These are phyloP conservation scores for Brettanomyces nanus DNA, from an alignment of 805 yeast genomes.

Conservation along the genomic window DNA sequence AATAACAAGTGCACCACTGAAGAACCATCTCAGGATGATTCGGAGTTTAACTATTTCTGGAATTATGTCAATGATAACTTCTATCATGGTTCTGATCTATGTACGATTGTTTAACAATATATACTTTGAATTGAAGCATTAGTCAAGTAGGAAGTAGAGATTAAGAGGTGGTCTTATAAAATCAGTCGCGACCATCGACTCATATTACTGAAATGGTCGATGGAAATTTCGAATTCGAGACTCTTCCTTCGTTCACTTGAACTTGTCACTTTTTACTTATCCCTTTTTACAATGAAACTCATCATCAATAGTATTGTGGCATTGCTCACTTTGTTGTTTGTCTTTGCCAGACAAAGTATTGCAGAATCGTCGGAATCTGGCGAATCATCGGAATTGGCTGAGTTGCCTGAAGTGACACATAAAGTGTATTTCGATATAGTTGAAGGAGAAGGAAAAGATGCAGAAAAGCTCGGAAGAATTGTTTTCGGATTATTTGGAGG, in stretches of 20 bases:
- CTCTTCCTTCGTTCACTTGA: no score
- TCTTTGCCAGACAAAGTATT: not conserved
- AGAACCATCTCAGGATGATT: conserved; percentile 1
- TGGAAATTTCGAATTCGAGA: no score
- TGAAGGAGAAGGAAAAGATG: conserved; percentile 71
- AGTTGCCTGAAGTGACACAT: conserved; percentile 54
- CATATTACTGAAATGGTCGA: no score
- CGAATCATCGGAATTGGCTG: conserved; percentile 1
- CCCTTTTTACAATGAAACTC: no score
- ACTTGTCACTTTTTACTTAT: no score
- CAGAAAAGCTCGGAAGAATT: conserved; percentile 64
- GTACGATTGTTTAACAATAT: conserved; percentile 2
- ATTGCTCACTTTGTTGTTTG: not conserved
- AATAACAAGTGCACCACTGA: conserved; percentile 1
- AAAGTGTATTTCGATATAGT: conserved; percentile 80
- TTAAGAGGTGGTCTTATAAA: no score
- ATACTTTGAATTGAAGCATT: no score
- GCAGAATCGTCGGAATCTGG: no score
- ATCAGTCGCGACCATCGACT: no score
- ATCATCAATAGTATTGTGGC: not conserved
- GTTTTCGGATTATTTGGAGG: conserved; percentile 83
- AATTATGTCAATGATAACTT: not conserved
- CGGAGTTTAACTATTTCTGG: conserved; percentile 1
- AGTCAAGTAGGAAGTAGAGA: no score
- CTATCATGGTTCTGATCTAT: not conserved